Evolutionary conservation across 805 yeast species (phyloP).

Genomic region (Kodamaea jinghongensis): DNA sequence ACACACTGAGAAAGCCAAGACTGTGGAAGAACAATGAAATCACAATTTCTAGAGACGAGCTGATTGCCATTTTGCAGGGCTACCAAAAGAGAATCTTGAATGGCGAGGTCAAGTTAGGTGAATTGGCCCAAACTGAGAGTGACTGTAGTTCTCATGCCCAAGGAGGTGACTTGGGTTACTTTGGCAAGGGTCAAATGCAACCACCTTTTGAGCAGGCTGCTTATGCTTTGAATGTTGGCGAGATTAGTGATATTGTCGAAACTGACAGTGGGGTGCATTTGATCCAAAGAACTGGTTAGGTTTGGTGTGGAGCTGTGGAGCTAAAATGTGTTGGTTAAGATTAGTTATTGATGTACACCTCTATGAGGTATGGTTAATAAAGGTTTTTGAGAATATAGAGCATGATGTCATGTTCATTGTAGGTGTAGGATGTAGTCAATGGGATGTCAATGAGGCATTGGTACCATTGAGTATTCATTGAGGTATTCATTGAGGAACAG

Average conservation of each 20-base stretch:
- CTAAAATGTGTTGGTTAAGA: background rate
- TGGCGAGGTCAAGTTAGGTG: slow-evolving; percentile 65
- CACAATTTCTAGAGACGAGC: slow-evolving; percentile 80
- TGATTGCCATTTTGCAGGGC: slow-evolving; percentile 58
- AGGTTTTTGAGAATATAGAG: too few species aligned
- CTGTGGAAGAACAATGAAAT: slow-evolving; percentile 83
- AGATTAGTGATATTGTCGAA: slow-evolving; percentile 78
- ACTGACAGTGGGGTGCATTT: slow-evolving; percentile 89
- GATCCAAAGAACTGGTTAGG: slow-evolving; percentile 75
- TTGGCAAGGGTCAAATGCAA: slow-evolving; percentile 92
- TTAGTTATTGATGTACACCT: background rate
- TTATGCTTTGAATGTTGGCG: slow-evolving; percentile 77
- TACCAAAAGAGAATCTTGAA: slow-evolving; percentile 56
- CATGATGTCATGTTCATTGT: too few species aligned
- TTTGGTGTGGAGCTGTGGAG: background rate
- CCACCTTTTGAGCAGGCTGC: slow-evolving; percentile 90
- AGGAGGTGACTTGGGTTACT: slow-evolving; percentile 90
- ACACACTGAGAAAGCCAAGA: slow-evolving; percentile 81
- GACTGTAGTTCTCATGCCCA: slow-evolving; percentile 85
- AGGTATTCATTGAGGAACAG: too few species aligned
- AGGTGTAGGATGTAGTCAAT: too few species aligned
- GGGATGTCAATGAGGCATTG: too few species aligned
- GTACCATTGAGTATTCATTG: too few species aligned
- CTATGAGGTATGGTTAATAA: too few species aligned
- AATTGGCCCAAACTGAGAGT: slow-evolving; percentile 77